A percentile compares a stretch with the other conserved stretches of the same genome.
phyloP scores from a whole-genome alignment of 441 rosid genomes.

The Adansonia grandidieri region DNA sequence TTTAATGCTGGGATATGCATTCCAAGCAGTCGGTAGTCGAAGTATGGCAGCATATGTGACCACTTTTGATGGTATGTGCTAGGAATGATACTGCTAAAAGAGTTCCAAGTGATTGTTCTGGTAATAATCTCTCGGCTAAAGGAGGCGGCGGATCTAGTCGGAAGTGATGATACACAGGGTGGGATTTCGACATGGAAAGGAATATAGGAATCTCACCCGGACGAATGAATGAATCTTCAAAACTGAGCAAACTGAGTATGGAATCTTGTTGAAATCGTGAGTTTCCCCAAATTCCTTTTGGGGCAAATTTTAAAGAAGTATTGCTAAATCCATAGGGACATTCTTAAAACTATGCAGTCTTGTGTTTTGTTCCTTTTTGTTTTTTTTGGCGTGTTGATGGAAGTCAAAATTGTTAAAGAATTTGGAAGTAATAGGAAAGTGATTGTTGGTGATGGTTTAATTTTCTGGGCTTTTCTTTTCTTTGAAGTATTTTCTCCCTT shows the following conservation, averaged over 20 bases:
- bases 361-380: too few relatives aligned
- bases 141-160: neutral
- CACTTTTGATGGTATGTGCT: neutral
- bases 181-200: neutral
- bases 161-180: neutral
- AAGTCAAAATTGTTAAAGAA: too few relatives aligned
- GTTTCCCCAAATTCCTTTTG: neutral
- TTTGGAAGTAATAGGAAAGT: too few relatives aligned
- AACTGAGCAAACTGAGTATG: conserved; percentile 1
- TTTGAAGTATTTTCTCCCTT: too few relatives aligned
- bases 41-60: neutral
- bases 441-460: too few relatives aligned
- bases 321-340: too few relatives aligned
- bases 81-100: neutral
- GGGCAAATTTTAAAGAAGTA: too few relatives aligned
- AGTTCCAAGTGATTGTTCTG: too few relatives aligned
- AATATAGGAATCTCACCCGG: neutral
- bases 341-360: too few relatives aligned
- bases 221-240: neutral
- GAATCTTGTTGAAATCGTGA: neutral
- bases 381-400: too few relatives aligned
- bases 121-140: neutral
- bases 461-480: too few relatives aligned
- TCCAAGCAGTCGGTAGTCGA: neutral
- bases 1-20: neutral